A percentile compares a stretch with the other conserved stretches of the same genome.
Conservation (phyloP, 169 alveolate species). For the Plasmodium fragile region DNA sequence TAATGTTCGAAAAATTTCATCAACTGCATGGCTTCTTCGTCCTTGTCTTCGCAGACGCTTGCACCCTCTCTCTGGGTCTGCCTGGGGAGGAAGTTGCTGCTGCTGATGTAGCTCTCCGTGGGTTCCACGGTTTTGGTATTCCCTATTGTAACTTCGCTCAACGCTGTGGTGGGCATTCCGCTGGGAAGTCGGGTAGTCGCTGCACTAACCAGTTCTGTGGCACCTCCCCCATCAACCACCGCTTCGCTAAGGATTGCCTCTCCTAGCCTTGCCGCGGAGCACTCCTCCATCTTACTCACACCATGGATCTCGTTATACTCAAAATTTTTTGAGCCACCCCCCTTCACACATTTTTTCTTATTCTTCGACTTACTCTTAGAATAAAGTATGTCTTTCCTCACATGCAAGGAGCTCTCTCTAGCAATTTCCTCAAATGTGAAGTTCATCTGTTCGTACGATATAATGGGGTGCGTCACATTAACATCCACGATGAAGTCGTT, state of each 20-base stretch:
- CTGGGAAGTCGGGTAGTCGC: not conserved
- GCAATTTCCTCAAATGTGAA: constrained; percentile 28
- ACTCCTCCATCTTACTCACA: constrained; percentile 14
- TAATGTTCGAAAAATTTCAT: constrained; percentile 37
- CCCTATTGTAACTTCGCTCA: not conserved
- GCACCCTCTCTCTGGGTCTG: not conserved
- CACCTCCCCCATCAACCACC: not conserved
- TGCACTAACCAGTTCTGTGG: not conserved
- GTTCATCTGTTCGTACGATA: constrained; percentile 46
- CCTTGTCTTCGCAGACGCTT: not conserved
- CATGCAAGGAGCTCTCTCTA: constrained; percentile 22
- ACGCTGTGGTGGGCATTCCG: not conserved
- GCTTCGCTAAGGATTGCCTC: not conserved
- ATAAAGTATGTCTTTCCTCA: constrained; percentile 1
- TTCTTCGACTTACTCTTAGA: constrained; percentile 20
- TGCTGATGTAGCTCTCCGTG: not conserved
- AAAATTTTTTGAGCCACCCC: constrained; percentile 7
- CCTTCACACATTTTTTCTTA: constrained; percentile 25
- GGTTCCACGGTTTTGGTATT: not conserved
- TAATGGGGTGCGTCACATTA: constrained; percentile 33
- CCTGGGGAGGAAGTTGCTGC: not conserved
- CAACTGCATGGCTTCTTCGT: constrained; percentile 17
- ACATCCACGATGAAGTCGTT: constrained; percentile 51
- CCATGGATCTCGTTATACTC: not conserved
- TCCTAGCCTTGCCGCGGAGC: not conserved